Evolutionary conservation across 768 basidiomycete genomes (phyloP), one percentile per base, ranked within the genome.

Genomic region (Kwoniella dejecticola): DNA sequence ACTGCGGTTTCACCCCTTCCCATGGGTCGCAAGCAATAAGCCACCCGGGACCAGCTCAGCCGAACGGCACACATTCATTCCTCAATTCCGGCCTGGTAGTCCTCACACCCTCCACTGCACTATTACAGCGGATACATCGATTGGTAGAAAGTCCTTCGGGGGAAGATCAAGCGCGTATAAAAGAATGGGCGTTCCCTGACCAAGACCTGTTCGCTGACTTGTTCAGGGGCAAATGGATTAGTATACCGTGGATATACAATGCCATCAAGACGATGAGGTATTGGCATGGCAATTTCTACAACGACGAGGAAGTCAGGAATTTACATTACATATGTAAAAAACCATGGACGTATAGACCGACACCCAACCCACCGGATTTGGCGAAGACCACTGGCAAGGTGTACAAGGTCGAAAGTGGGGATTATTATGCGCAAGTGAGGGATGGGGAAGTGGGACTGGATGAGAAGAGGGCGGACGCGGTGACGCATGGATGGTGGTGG

Each of bases 61-160:
- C 85, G 30, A 89, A 88, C 13, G 85, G 89, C 3, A 87, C 91
- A 1, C 85, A 93, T 71, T 74, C 81, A 11, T 87, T 87, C 38
- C 85, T 97, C 60, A 97, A 97, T 80, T 89, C 89, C 0, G 94
- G 94, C 8, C 84, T 87, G 4, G 88, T 97, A 61, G 61, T 96
- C 45, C 82, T 96, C 47, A 85, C 82, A 26, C 94, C 94, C 0
- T 92, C 89, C 1, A 49, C 67, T 7, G 75, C 81, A 29, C 80
- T 87, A 6, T 82, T 85, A 57, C 70, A 82, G 11, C 77, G 76
- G 11, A 83, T 96, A 63, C 73, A 81, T 38, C 69, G 82, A 38
- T 86, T 83, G 72, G 82, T 92, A 33, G 79, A 79, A 48, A 82
- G 81, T 3, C 83, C 82, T 36, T 40, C 42, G 13, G 45, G 41